A percentile compares a stretch with the other conserved stretches of the same genome.
Evolutionary conservation across 1,284 basidiomycete genomes (phyloP).

Genomic region (Puccinia novopanici): DNA sequence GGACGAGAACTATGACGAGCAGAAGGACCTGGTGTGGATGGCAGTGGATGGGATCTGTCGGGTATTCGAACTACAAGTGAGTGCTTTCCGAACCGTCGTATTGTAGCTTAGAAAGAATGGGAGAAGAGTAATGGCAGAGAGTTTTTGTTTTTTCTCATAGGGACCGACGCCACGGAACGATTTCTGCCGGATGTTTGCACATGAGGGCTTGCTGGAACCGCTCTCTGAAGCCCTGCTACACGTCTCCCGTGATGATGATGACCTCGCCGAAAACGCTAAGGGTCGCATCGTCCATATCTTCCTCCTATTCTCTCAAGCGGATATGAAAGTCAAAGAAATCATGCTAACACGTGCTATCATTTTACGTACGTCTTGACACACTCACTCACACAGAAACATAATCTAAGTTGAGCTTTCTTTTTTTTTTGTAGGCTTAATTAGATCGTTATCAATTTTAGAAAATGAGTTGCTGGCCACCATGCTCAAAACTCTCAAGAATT

Average conservation of each 20-base stretch:
- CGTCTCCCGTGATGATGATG: slow-evolving; percentile 75
- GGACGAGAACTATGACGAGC: slow-evolving; percentile 91
- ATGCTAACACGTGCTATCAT: slow-evolving; percentile 85
- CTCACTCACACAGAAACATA: too few relatives aligned
- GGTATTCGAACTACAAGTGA: slow-evolving; percentile 81
- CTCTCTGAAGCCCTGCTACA: slow-evolving; percentile 83
- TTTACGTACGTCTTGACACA: slow-evolving; percentile 67
- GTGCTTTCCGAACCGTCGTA: background rate
- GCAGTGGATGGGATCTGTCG: slow-evolving; percentile 90
- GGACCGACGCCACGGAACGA: slow-evolving; percentile 95
- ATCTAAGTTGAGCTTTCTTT: too few relatives aligned
- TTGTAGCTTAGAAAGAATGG: background rate
- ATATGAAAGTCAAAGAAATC: slow-evolving; percentile 85
- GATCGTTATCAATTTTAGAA: slow-evolving; percentile 76
- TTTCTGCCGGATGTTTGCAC: slow-evolving; percentile 96
- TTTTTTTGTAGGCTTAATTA: slow-evolving; percentile 71
- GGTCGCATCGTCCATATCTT: slow-evolving; percentile 85
- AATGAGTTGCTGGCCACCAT: slow-evolving; percentile 81
- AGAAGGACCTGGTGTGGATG: slow-evolving; percentile 82
- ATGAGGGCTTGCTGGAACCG: slow-evolving; percentile 89
- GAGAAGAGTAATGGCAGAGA: background rate
- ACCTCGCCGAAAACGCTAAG: slow-evolving; percentile 69
- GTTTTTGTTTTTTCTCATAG: slow-evolving; percentile 56
- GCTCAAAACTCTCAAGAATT: slow-evolving; percentile 91
- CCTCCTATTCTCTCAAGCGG: slow-evolving; percentile 89